Evolutionary conservation across 192 early-diverging fungal species (phyloP).

Genomic region (Hyaloraphidium curvatum): DNA sequence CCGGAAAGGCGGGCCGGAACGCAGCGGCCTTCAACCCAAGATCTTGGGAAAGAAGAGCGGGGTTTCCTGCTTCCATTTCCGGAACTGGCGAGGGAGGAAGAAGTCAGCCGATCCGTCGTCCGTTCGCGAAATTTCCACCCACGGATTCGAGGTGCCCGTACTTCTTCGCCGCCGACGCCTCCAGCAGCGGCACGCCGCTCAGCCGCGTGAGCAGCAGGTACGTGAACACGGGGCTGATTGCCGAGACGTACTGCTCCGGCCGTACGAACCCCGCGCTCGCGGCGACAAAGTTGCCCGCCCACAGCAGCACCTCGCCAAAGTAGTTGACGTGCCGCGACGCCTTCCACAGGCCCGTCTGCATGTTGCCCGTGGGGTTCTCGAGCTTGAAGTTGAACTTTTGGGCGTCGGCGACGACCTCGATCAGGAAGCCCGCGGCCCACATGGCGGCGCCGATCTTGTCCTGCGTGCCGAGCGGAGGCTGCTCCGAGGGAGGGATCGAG

Average conservation of each 20-base stretch:
- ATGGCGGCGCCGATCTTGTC: background rate
- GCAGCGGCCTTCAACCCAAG: no score
- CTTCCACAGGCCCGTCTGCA: background rate
- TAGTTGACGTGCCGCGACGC: background rate
- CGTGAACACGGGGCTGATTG: background rate
- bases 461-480: background rate
- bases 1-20: no score
- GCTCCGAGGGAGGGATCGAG: background rate
- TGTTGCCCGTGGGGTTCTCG: background rate
- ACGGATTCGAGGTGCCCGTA: no score
- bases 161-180: background rate
- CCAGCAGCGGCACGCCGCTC: background rate
- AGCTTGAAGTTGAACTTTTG: conserved; percentile 2
- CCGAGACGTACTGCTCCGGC: background rate
- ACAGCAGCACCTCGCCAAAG: background rate
- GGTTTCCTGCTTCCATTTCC: no score
- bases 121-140: no score
- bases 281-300: background rate
- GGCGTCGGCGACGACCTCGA: background rate
- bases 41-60: no score
- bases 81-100: no score
- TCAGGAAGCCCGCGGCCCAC: background rate
- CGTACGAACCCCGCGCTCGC: background rate
- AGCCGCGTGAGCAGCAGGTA: background rate
- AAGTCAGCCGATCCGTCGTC: no score